Base-by-base conservation (phyloP, 192 early-diverging fungal genomes). In the Coemansia sp. region DNA sequence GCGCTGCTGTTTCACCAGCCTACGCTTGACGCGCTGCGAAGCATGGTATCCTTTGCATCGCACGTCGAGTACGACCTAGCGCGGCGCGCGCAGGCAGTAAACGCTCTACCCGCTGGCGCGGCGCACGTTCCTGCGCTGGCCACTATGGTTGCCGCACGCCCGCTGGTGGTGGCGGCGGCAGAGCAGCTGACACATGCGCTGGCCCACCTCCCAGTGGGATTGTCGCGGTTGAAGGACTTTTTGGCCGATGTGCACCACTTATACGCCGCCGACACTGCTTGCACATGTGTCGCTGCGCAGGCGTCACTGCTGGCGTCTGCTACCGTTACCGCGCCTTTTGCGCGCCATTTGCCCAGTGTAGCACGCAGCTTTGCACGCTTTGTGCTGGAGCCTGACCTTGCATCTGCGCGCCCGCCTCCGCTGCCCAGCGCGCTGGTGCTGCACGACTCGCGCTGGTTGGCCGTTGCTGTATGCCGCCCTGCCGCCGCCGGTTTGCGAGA, bases 141-240 rank as follows among this genome's bases (percentile, higher is more conserved):
- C 2, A 27, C 50, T 31, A 73, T 76, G 64, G 42, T 64, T 24
- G 55, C 50, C 14, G 56, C 79, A 22, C 63, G 59, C 21, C 71
- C 72, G 17, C 69, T 82, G 79, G 70, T 82, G n/a, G 57, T 76
- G 39, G 63, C 70, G 29, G 68, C 79, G 7, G 74, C 79, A 2
- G 74, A 75, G 64, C 79, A 82, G 64, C 70, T 82, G 46, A 74
- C 70, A 4, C 74, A 82, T 42, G 79, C 79, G 29, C 74, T 82
- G 4, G 79, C 75, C 67, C 64, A 76, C 17, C 74, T 82, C 54
- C 79, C 79, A 4, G 67, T 82, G 19, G 69, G 79, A 42, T 66
- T 82, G 58, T 66, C 66, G 54, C 69, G 72, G 20, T 63, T 82
- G 70, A 70, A 72, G 57, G 63, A 73, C 61, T 82, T 82, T 68